Evolutionary conservation across 2,329 filamentous ascomycete species (phyloP).

Genomic region (Furcasterigmium furcatum): DNA sequence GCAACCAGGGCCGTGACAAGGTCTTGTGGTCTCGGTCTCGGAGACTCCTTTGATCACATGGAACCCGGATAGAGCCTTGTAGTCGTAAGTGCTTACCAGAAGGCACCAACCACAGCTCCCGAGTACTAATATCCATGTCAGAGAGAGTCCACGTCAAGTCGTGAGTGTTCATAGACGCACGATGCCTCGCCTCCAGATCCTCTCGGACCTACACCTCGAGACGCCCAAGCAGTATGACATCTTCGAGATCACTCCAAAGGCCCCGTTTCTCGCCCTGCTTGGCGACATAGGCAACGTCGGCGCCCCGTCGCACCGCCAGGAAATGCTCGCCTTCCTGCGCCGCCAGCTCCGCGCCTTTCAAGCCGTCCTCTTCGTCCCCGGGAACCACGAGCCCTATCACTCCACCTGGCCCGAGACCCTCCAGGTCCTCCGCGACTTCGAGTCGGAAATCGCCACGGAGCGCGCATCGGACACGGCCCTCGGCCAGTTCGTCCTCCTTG

Average conservation of each 20-base stretch:
- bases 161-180: too few relatives aligned
- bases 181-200: slow-evolving; percentile 31
- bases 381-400: slow-evolving; percentile 55
- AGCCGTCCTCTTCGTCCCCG: slow-evolving; percentile 47
- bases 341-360: slow-evolving; percentile 44
- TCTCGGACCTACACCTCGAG: slow-evolving; percentile 60
- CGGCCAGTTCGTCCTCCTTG: slow-evolving; percentile 36
- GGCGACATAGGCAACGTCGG: slow-evolving; percentile 50
- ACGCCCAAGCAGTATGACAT: slow-evolving; percentile 42
- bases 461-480: slow-evolving; percentile 14
- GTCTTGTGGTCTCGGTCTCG: too few relatives aligned
- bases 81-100: too few relatives aligned
- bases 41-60: too few relatives aligned
- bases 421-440: slow-evolving; percentile 23
- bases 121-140: too few relatives aligned
- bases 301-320: slow-evolving; percentile 26
- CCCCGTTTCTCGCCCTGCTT: slow-evolving; percentile 50
- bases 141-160: too few relatives aligned
- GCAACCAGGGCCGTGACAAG: too few relatives aligned
- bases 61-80: too few relatives aligned
- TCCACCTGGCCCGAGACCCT: slow-evolving; percentile 30
- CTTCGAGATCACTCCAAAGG: slow-evolving; percentile 42
- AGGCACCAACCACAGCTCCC: too few relatives aligned
- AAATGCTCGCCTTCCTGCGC: slow-evolving; percentile 41
- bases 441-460: slow-evolving; percentile 15